Conservation (phyloP, 2,329 filamentous ascomycete genomes). For the Fusarium sp. region DNA sequence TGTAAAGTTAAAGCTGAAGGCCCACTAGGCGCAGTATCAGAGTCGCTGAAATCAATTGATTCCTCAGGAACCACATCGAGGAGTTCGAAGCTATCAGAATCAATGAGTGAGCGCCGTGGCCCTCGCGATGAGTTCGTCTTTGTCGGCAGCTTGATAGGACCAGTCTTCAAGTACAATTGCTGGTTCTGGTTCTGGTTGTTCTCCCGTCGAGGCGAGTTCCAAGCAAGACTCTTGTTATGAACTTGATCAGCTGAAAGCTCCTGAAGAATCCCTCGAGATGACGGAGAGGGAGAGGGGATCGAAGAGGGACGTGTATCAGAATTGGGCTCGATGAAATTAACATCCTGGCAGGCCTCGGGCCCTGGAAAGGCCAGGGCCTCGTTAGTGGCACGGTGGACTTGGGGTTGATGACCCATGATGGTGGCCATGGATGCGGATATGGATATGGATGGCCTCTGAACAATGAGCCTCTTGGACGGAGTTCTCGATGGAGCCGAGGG, state of each 20-base stretch:
- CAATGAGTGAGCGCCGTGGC: constrained; percentile 46
- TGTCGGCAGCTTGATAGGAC: constrained; percentile 11
- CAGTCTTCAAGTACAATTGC: constrained; percentile 15
- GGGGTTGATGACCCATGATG: constrained; percentile 35
- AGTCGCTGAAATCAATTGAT: constrained; percentile 20
- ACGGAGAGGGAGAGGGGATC: constrained; percentile 29
- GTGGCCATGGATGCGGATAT: constrained; percentile 17
- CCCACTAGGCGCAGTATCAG: background rate
- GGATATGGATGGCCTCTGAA: background rate
- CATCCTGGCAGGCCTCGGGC: constrained; percentile 25
- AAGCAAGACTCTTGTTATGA: constrained; percentile 38
- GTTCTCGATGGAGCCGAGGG: constrained; percentile 18
- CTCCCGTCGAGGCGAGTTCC: constrained; percentile 9
- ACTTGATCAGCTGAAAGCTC: constrained; percentile 41
- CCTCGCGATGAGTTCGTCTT: constrained; percentile 33
- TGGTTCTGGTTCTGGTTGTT: constrained; percentile 2
- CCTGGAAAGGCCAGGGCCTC: constrained; percentile 19
- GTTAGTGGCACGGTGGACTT: constrained; percentile 31
- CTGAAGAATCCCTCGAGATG: constrained; percentile 38
- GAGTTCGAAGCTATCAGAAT: constrained; percentile 48
- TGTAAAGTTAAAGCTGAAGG: background rate
- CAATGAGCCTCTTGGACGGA: background rate
- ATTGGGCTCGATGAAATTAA: constrained; percentile 29
- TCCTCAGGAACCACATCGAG: constrained; percentile 48
- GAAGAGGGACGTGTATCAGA: constrained; percentile 22